Conservation (phyloP, 2,329 filamentous ascomycete species). For the Fusarium sp. region DNA sequence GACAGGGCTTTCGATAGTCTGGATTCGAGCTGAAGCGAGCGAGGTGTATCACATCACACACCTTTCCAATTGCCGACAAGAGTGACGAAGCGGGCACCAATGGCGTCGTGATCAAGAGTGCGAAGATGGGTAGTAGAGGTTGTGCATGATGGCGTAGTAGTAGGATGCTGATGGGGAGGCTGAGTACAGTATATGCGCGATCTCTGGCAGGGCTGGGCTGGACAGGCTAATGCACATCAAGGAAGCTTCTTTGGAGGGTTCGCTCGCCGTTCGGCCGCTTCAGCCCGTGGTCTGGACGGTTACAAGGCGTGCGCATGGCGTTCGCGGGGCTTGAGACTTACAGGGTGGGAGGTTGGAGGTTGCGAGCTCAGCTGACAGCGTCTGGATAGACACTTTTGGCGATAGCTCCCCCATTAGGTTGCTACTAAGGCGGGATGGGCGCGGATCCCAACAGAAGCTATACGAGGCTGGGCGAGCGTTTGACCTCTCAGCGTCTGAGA, state of each 20-base stretch:
- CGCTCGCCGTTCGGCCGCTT: background rate
- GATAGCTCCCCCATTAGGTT: constrained; percentile 4
- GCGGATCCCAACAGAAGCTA: constrained; percentile 1
- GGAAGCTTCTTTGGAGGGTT: constrained; percentile 7
- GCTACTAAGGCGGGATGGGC: constrained; percentile 1
- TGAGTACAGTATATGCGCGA: background rate
- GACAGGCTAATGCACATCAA: constrained; percentile 2
- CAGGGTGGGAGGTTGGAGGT: background rate
- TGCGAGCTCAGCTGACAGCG: constrained; percentile 2
- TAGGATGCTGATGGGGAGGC: constrained; percentile 12
- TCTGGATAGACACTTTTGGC: background rate
- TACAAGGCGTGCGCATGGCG: background rate
- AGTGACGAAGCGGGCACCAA: constrained; percentile 41
- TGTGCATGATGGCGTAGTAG: constrained; percentile 7
- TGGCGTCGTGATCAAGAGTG: constrained; percentile 6
- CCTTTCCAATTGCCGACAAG: constrained; percentile 1
- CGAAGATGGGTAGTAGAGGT: background rate
- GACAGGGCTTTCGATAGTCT: constrained; percentile 29
- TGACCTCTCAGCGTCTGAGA: background rate
- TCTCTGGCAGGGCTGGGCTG: constrained; percentile 13
- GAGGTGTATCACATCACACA: background rate
- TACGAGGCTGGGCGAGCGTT: constrained; percentile 5
- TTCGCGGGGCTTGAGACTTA: background rate
- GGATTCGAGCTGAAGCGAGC: constrained; percentile 7
- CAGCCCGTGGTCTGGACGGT: background rate